phyloP scores from a whole-genome alignment of 2,329 filamentous ascomycete species.

The Beauveria sp. region DNA sequence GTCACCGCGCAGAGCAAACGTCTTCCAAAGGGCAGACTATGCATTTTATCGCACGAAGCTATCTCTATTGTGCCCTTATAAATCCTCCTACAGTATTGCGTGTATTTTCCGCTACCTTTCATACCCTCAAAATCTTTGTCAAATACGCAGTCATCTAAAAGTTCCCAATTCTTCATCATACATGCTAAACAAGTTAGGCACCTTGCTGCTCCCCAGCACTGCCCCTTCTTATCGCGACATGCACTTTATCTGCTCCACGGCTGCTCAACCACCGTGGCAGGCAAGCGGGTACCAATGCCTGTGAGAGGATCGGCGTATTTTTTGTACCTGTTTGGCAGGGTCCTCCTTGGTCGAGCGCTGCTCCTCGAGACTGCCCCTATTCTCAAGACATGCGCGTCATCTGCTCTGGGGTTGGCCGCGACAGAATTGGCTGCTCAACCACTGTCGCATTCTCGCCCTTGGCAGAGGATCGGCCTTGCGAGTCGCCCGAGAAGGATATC shows the following conservation, averaged over 20 bases:
- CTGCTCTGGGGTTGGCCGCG: conserved; percentile 10
- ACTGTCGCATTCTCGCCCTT: conserved; percentile 18
- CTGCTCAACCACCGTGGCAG: conserved; percentile 13
- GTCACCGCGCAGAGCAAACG: background rate
- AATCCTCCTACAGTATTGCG: background rate
- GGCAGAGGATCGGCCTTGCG: conserved; percentile 16
- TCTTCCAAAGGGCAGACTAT: background rate
- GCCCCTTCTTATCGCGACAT: background rate
- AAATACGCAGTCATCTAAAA: conserved; percentile 2
- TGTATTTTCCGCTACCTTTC: background rate
- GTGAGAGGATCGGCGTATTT: too few relatives aligned
- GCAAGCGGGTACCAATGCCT: too few relatives aligned
- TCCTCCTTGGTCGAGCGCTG: too few relatives aligned
- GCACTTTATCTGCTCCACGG: conserved; percentile 10
- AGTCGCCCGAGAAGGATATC: conserved; percentile 9
- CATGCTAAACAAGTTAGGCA: background rate
- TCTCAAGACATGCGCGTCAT: conserved; percentile 4
- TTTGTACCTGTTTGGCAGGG: too few relatives aligned
- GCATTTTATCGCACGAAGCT: background rate
- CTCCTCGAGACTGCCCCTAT: too few relatives aligned
- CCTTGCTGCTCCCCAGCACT: background rate
- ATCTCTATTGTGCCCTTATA: background rate
- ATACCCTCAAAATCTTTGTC: background rate
- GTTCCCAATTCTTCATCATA: background rate
- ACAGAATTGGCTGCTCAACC: conserved; percentile 15